Evolutionary conservation across 2,329 filamentous ascomycete species (phyloP).

Genomic region (Cercospora zeae-maydis): DNA sequence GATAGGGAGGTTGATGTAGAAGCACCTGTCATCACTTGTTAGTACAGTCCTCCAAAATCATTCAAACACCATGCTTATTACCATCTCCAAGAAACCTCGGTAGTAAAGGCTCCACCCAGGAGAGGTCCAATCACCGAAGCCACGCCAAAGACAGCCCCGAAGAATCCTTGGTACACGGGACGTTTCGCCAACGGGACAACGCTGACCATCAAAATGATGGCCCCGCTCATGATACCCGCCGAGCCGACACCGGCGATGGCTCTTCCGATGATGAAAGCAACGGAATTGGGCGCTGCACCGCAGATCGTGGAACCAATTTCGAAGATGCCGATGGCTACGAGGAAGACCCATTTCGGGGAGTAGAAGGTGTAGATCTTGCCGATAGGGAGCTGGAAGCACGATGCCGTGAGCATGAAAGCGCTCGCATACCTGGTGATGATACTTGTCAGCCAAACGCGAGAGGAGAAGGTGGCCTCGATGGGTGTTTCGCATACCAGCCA

Average conservation of each 20-base stretch:
- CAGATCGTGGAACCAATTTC: slow-evolving; percentile 57
- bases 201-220: slow-evolving; percentile 44
- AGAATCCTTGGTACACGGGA: slow-evolving; percentile 38
- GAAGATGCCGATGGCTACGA: slow-evolving; percentile 45
- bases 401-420: slow-evolving; percentile 45
- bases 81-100: slow-evolving; percentile 40
- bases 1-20: slow-evolving; percentile 43
- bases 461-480: neutral
- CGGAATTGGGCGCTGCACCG: slow-evolving; percentile 39
- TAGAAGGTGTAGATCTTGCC: slow-evolving; percentile 50
- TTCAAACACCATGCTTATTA: neutral
- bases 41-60: neutral
- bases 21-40: slow-evolving; percentile 9
- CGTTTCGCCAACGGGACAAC: slow-evolving; percentile 41
- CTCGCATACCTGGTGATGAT: slow-evolving; percentile 18
- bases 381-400: slow-evolving; percentile 44
- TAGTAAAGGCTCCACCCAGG: slow-evolving; percentile 45
- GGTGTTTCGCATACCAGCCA: slow-evolving; percentile 34
- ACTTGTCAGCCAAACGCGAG: neutral
- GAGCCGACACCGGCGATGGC: slow-evolving; percentile 42
- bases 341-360: slow-evolving; percentile 38
- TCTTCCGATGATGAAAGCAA: slow-evolving; percentile 42
- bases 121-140: slow-evolving; percentile 44
- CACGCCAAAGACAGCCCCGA: slow-evolving; percentile 39
- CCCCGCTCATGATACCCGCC: slow-evolving; percentile 38